Evolutionary conservation across 768 basidiomycete genomes (phyloP), one percentile per base, ranked within the genome.

Genomic region (Sarcodon aspratus): DNA sequence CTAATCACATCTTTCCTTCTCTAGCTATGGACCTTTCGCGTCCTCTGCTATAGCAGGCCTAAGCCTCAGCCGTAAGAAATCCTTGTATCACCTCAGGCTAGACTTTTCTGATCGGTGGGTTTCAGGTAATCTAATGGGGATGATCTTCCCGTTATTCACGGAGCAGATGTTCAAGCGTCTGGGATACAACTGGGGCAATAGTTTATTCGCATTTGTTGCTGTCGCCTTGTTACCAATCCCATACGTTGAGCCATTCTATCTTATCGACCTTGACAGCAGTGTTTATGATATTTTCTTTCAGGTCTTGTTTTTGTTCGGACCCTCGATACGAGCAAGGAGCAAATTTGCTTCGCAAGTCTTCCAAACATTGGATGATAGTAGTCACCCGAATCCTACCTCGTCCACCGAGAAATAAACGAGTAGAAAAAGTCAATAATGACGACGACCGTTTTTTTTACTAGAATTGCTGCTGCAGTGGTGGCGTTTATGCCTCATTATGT

Each of bases 41-140:
- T 77, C 75, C 6, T 75, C 73, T 9, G 78, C 75, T 0, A 64
- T 77, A 45, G 78, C 78, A 0, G 78, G 70, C 0, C 74, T 75
- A 53, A 72, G 67, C 35, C 62, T 78, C 33, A 64, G 62, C 48
- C 69, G 78, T 67, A 56, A 40, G 68, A 61, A 32, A 49, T 42
- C 48, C 13, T 27, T 27, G 32, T 8, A 33, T 15, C 18, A 36
- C 7, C 34, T 36, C 11, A 8, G 18, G 21, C 21, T 27, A 27
- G 2, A 5, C 21, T 27, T 31, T 35, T 9, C n/a, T 46, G 2
- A 7, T 36, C 7, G 11, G n/a, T 34, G 17, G 18, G 2, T 42
- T 21, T 6, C 47, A 72, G 66, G 69, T n/a, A 70, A 69, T 54
- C 38, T 64, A 18, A 58, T 64, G 54, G 72, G 66, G 1, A 62